Conservation (phyloP, 345 rosid genomes). For the Corchorus capsularis region DNA sequence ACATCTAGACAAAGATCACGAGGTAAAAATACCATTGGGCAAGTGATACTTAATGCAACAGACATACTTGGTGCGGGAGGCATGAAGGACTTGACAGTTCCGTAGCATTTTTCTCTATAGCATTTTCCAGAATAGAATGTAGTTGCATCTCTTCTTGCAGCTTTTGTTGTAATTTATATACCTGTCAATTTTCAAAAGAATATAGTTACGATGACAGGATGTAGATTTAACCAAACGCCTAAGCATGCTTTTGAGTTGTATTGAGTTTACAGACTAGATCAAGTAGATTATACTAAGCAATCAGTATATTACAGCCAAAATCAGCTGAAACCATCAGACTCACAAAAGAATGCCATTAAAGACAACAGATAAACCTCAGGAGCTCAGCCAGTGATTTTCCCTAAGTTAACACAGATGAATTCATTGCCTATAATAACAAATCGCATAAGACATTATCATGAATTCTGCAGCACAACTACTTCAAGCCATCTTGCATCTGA, state of each 20-base stretch:
- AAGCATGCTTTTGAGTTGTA: background rate
- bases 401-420: constrained; percentile 2
- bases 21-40: background rate
- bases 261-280: background rate
- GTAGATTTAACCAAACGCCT: background rate
- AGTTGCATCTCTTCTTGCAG: constrained; percentile 71
- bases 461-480: background rate
- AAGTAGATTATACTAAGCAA: background rate
- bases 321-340: constrained; percentile 5
- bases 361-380: background rate
- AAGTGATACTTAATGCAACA: constrained; percentile 1
- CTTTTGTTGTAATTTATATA: constrained; percentile 60
- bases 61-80: constrained; percentile 64
- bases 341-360: background rate
- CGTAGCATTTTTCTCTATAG: constrained; percentile 52
- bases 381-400: background rate
- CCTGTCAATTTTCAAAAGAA: constrained; percentile 43
- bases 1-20: background rate
- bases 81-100: constrained; percentile 44
- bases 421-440: constrained; percentile 1
- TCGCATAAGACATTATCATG: background rate
- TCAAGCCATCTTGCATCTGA: background rate
- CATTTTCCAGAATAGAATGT: constrained; percentile 60
- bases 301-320: background rate
- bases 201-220: background rate